Conservation (phyloP, 306 rosid genomes). For the Parietaria judaica region DNA sequence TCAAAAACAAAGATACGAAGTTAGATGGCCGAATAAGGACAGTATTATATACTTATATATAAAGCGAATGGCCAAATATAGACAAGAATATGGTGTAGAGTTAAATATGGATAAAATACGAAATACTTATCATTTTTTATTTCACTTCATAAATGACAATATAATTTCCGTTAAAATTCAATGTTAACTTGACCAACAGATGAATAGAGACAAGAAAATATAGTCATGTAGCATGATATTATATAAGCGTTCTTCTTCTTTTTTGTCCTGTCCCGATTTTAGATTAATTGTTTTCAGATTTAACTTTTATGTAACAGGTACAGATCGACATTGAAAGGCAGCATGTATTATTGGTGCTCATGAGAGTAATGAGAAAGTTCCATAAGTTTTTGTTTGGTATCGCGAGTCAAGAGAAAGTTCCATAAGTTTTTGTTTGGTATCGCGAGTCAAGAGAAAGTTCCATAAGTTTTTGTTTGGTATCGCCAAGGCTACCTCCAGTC, state of each 20-base stretch:
- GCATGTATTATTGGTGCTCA: constrained; percentile 72
- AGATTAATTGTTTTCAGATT: constrained; percentile 8
- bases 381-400: constrained; percentile 45
- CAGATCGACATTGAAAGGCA: constrained; percentile 64
- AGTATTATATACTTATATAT: too few relatives aligned
- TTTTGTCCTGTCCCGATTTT: neutral
- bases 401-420: constrained; percentile 65
- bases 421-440: constrained; percentile 45
- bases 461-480: constrained; percentile 45
- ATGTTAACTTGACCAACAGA: too few relatives aligned
- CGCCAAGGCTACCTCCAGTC: too few relatives aligned
- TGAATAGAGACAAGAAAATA: too few relatives aligned
- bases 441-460: constrained; percentile 65
- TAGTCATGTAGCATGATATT: neutral
- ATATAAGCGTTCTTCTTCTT: neutral
- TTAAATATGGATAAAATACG: too few relatives aligned
- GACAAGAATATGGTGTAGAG: too few relatives aligned
- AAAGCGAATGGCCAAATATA: too few relatives aligned
- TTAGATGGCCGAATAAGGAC: too few relatives aligned
- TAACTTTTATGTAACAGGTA: constrained; percentile 35
- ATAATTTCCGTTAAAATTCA: too few relatives aligned
- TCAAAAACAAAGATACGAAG: too few relatives aligned
- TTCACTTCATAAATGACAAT: too few relatives aligned
- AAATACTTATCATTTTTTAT: too few relatives aligned
- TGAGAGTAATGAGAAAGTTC: constrained; percentile 71